Evolutionary conservation across 2,329 filamentous ascomycete genomes (phyloP), one percentile per base, ranked within the genome.

Genomic region (Fusarium sp.): DNA sequence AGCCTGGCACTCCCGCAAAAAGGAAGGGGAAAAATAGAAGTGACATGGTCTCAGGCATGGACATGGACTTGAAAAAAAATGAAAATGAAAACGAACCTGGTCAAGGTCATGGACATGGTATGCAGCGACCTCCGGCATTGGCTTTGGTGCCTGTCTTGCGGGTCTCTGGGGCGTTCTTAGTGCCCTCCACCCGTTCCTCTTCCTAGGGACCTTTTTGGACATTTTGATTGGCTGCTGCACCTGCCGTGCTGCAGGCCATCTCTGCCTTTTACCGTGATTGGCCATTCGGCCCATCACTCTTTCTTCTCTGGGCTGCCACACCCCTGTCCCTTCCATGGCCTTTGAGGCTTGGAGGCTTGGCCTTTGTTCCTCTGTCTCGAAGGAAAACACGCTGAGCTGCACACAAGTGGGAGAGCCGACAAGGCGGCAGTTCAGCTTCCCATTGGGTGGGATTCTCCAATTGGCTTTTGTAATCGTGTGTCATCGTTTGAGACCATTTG

Each of bases 91-190:
- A 62, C 38, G 38, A 62, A 54, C 57, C 61, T 44, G 56, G 57
- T 48, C 56, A 57, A 48, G 58, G 28, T 35, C 58, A 61, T 49
- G 49, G 58, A 44, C 58, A 63, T 69, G 61, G 66, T 52, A 69
- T 69, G 62, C 66, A 69, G 57, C 62, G 58, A 58, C 57, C 67
- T 63, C 57, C 67, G 67, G 67, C 66, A 69, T 70, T 69, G 67
- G 67, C 66, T 69, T 68, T 68, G 54, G 67, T 69, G 66, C 67
- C 67, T 70, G 66, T 67, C 56, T 70, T 59, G 47, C 57, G 57
- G 61, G 38, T 54, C 66, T 63, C 35, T 41, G 33, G 54, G 53
- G 37, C 47, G 23, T 41, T 46, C 31, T 57, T 66, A 66, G 60
- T 56, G 38, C 31, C 26, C 66, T 66, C 66, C 66, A 69, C 66